Conservation (phyloP, 352 stramenopile genomes). For the Pythium aphanidermatum region DNA sequence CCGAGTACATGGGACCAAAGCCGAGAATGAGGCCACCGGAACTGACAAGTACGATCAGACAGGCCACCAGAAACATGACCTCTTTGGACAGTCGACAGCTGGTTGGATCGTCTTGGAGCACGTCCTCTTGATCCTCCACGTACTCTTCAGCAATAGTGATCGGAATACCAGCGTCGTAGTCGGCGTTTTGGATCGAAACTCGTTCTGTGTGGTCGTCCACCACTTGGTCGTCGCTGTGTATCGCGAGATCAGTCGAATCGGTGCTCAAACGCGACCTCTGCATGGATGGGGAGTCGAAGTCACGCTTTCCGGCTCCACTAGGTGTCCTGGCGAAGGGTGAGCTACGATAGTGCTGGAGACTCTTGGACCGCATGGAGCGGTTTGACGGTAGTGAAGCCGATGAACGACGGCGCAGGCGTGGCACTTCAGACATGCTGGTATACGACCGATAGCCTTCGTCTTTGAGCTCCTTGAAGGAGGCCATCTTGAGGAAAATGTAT, state of each 20-base stretch:
- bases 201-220: too few relatives aligned
- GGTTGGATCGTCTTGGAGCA: background rate
- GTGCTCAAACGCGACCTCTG: slow-evolving; percentile 1
- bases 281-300: slow-evolving; percentile 7
- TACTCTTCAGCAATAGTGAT: slow-evolving; percentile 7
- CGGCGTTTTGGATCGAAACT: too few relatives aligned
- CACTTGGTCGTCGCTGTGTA: too few relatives aligned
- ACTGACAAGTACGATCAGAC: slow-evolving; percentile 47
- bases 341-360: slow-evolving; percentile 10
- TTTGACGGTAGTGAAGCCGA: slow-evolving; percentile 20
- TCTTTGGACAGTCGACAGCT: slow-evolving; percentile 47
- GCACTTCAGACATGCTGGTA: background rate
- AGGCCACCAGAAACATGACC: slow-evolving; percentile 51
- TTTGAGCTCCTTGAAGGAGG: slow-evolving; percentile 28
- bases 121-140: slow-evolving; percentile 8
- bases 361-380: slow-evolving; percentile 10
- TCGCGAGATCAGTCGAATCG: too few relatives aligned
- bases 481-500: slow-evolving; percentile 44
- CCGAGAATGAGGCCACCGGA: slow-evolving; percentile 72
- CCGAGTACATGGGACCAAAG: slow-evolving; percentile 74
- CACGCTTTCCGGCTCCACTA: too few relatives aligned
- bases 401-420: slow-evolving; percentile 14
- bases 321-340: background rate
- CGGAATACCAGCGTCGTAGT: too few relatives aligned
- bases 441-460: slow-evolving; percentile 21